Percentiles rank a stretch among this genome's conserved stretches.
These are phyloP conservation scores for Penicillium longicatenatum DNA, from an alignment of 495 filamentous ascomycete species.

Conservation along the genomic window DNA sequence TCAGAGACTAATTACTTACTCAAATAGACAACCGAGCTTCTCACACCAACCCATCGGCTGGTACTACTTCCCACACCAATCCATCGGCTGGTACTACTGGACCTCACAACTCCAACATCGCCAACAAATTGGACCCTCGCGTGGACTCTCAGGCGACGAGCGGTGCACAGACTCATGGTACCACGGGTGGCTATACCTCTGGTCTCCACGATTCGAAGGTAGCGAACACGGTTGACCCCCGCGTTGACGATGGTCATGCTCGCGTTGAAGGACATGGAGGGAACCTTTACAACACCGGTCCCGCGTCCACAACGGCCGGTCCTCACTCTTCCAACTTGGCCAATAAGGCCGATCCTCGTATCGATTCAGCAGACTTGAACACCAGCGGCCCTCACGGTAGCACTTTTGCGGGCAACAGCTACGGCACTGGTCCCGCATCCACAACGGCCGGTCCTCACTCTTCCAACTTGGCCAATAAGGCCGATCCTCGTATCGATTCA, in stretches of 20 bases:
- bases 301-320: conserved; percentile 10
- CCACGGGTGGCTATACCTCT: background rate
- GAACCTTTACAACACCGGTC: background rate
- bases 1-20: too few relatives aligned
- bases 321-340: conserved; percentile 39
- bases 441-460: conserved; percentile 29
- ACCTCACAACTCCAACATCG: too few relatives aligned
- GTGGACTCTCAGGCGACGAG: too few relatives aligned
- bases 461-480: conserved; percentile 45
- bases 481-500: conserved; percentile 54
- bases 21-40: too few relatives aligned
- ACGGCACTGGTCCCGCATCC: background rate
- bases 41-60: too few relatives aligned
- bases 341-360: conserved; percentile 53
- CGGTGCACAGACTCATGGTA: too few relatives aligned
- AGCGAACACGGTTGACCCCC: conserved; percentile 56
- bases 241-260: too few relatives aligned
- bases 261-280: conserved; percentile 24
- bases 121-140: too few relatives aligned
- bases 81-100: too few relatives aligned
- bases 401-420: background rate
- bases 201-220: conserved; percentile 40
- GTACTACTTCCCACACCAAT: too few relatives aligned
- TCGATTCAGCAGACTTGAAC: too few relatives aligned
- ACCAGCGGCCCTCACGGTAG: too few relatives aligned